phyloP scores from a whole-genome alignment of 768 basidiomycete genomes.

The Boletus reticuloceps region DNA sequence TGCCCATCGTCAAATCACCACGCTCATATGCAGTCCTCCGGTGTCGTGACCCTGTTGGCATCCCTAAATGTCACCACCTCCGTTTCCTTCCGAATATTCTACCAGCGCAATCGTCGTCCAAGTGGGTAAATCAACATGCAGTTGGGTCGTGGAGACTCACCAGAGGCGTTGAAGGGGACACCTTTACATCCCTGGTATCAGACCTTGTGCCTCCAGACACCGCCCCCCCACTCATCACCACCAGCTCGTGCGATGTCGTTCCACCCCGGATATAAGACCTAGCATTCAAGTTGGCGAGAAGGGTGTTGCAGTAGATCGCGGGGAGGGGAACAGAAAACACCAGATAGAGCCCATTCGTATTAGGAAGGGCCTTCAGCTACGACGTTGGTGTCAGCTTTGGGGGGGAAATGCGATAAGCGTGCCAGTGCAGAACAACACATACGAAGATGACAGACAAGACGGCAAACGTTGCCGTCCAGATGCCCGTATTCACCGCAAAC shows the following conservation, averaged over 20 bases:
- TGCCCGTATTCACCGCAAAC: constrained; percentile 29
- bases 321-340: constrained; percentile 4
- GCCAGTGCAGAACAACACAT: background rate
- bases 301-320: constrained; percentile 3
- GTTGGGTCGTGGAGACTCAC: too few species aligned
- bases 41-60: too few species aligned
- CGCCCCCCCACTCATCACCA: background rate
- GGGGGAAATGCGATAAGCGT: too few species aligned
- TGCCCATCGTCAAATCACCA: too few species aligned
- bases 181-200: too few species aligned
- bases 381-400: background rate
- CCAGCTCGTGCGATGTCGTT: background rate
- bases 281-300: background rate
- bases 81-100: too few species aligned
- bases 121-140: too few species aligned
- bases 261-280: background rate
- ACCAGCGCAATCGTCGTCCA: too few species aligned
- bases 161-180: too few species aligned
- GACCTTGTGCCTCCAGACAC: background rate
- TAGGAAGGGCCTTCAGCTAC: background rate
- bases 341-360: background rate
- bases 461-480: constrained; percentile 48
- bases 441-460: constrained; percentile 2
- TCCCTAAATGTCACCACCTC: too few species aligned
- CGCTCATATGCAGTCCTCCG: too few species aligned